These are phyloP conservation scores for Phytopythium helicoides DNA, from an alignment of 352 stramenopile species.

Conservation along the genomic window DNA sequence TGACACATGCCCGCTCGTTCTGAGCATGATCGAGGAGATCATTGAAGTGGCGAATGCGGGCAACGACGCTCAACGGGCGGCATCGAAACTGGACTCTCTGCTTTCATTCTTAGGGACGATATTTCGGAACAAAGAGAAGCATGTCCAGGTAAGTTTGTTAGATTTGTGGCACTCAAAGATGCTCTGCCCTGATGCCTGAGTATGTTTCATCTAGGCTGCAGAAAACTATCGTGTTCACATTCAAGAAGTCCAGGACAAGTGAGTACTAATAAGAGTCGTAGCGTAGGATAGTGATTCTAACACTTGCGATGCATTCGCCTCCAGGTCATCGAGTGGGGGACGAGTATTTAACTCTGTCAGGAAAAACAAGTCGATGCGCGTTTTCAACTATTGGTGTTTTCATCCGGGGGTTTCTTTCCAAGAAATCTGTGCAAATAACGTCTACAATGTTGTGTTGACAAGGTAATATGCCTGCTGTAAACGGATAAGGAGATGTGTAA, in stretches of 20 bases:
- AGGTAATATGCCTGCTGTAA: slow-evolving; percentile 36
- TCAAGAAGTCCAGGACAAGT: slow-evolving; percentile 85
- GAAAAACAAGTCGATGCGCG: slow-evolving; percentile 66
- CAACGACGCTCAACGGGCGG: slow-evolving; percentile 55
- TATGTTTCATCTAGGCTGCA: slow-evolving; percentile 30
- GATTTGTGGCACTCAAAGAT: too few relatives aligned
- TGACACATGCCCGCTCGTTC: slow-evolving; percentile 80
- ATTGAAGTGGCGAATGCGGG: slow-evolving; percentile 78
- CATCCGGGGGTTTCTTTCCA: slow-evolving; percentile 95
- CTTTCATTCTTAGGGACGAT: slow-evolving; percentile 86
- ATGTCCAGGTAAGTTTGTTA: slow-evolving; percentile 44
- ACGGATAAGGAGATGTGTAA: not conserved
- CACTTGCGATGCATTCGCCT: slow-evolving; percentile 12
- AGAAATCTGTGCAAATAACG: slow-evolving; percentile 92
- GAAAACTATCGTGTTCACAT: slow-evolving; percentile 88
- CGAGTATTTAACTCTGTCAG: slow-evolving; percentile 48
- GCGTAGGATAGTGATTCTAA: slow-evolving; percentile 14
- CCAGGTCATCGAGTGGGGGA: slow-evolving; percentile 32
- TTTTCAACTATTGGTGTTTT: slow-evolving; percentile 99
- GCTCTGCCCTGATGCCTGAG: too few relatives aligned
- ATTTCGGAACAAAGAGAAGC: slow-evolving; percentile 81
- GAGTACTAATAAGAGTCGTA: not conserved
- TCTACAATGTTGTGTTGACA: slow-evolving; percentile 87
- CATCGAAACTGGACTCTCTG: slow-evolving; percentile 78
- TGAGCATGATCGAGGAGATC: slow-evolving; percentile 89